Base-by-base conservation (phyloP, 768 basidiomycete genomes). In the Lentinula aciculospora region DNA sequence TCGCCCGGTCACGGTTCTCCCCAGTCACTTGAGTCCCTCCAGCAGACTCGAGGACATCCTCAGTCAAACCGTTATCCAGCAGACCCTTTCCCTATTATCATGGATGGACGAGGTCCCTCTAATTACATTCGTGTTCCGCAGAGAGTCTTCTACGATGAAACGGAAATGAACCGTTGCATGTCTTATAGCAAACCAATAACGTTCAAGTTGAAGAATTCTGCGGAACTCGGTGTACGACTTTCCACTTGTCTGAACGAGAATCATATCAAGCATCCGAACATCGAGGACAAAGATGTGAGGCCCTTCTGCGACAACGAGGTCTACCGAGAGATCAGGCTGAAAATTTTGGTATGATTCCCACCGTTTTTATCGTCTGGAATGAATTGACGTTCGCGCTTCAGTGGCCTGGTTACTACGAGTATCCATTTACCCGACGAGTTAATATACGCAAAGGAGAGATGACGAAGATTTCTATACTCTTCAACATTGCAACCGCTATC, bases 321-420 rank as follows among this genome's bases (percentile, higher is more conserved):
- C 23, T 67, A 68, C 23, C 62, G 70, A 27, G 60, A 56, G 48
- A 64, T 72, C 9, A 71, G 64, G 59, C 51, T 73, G 50, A 62
- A 62, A 44, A 47, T 69, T 9, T 58, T 58, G 4, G 71, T 72
- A 65, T 36, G 65, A 19, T 2, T 21, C 7, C 1, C 1, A 53
- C 13, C 39, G 13, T 15, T 9, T n/a, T 36, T 3, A 21, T 37
- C 9, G 9, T 34, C 6, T 1, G 4, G 2, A 40, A 5, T 10
- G 21, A 13, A 1, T 4, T 47, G 6, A 23, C 4, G 31, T 3
- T 27, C 45, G 3, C 21, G 28, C 32, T 50, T 48, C 57, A 80
- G 80, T 81, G 79, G 80, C 78, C 80, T 5, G 80, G 80, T 1
- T 81, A 81, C 65, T 67, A 68, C 21, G 50, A 60, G n/a, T 63